Base-by-base conservation (phyloP, 1,284 basidiomycete species). In the Tilletia caries region DNA sequence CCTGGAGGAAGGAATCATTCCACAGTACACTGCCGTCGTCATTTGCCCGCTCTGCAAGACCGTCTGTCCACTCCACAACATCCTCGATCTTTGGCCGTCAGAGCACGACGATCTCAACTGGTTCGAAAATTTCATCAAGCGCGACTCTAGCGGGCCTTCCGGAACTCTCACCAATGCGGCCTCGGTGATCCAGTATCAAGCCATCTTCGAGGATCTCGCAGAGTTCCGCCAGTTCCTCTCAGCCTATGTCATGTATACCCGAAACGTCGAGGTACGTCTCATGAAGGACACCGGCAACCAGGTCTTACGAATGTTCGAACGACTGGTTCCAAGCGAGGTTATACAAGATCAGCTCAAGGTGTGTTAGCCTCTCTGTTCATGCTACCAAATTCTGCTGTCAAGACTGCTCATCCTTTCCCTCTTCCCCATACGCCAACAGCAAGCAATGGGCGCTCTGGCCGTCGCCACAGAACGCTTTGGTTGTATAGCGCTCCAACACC, bases 21-120 rank as follows among this genome's bases (percentile, higher is more conserved):
- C 37, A 41, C 6, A 41, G 13, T 5, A 5, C 6, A 41, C 37
- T 13, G 37, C 37, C 5, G 37, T 62, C 58, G 27, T 62, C 27
- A 62, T 34, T 2, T 62, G 58, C 33, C 58, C 58, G 2, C 27
- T 34, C 29, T 62, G 58, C 58, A 33, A 62, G 58, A 62, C 58
- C 27, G n/a, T 62, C 29, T 62, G 58, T 37, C 58, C 58, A 2
- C 15, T 62, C 58, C 25, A 62, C 6, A 6, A 20, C 18, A 62
- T 62, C 32, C 27, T 62, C 58, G 33, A 62, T 23, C 58, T 62
- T 23, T 62, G 58, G 58, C 58, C 58, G n/a, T 62, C 58, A 12
- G 58, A 62, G 25, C 32, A 62, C 32, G 58, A 62, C 32, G 58
- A 62, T 62, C 58, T 62, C 58, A 29, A 62, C 6, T 33, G 27